Percentiles rank a stretch among this genome's conserved stretches.
phyloP scores from a whole-genome alignment of 2,329 filamentous ascomycete genomes.

The Aspergillus tubingensis region DNA sequence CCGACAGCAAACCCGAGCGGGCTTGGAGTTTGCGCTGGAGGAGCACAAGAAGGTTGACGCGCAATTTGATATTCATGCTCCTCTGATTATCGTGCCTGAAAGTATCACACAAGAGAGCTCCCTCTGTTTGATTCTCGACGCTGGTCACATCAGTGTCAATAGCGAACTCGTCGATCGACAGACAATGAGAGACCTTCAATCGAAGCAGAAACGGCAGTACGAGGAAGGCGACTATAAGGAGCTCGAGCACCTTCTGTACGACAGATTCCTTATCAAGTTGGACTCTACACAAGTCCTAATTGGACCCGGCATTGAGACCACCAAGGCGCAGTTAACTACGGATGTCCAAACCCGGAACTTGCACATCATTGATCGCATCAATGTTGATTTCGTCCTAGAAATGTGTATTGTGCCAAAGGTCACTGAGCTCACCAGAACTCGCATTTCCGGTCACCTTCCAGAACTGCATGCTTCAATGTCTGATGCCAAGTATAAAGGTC shows the following conservation, averaged over 20 bases:
- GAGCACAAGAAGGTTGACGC: constrained; percentile 99
- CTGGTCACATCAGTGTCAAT: constrained; percentile 90
- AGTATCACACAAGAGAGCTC: constrained; percentile 80
- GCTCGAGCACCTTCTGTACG: constrained; percentile 93
- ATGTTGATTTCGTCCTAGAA: constrained; percentile 95
- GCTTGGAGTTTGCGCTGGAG: constrained; percentile 91
- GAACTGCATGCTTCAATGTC: constrained; percentile 89
- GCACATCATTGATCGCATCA: constrained; percentile 95
- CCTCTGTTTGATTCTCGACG: constrained; percentile 90
- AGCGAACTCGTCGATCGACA: constrained; percentile 90
- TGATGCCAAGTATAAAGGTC: constrained; percentile 91
- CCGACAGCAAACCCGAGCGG: constrained; percentile 91
- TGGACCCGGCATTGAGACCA: constrained; percentile 86
- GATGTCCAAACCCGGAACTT: constrained; percentile 69
- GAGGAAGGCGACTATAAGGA: constrained; percentile 85
- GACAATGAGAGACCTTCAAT: constrained; percentile 86
- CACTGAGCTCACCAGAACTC: constrained; percentile 86
- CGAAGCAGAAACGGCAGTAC: constrained; percentile 84
- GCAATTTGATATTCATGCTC: constrained; percentile 90
- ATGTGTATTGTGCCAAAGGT: constrained; percentile 96
- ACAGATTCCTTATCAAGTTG: constrained; percentile 90
- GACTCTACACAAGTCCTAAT: constrained; percentile 95
- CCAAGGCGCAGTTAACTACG: constrained; percentile 75
- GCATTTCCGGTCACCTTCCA: constrained; percentile 87
- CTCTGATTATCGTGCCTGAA: constrained; percentile 93